Percentiles rank a stretch among this genome's conserved stretches.
phyloP scores from a whole-genome alignment of 2,329 filamentous ascomycete genomes.

The Cercospora citrullina region DNA sequence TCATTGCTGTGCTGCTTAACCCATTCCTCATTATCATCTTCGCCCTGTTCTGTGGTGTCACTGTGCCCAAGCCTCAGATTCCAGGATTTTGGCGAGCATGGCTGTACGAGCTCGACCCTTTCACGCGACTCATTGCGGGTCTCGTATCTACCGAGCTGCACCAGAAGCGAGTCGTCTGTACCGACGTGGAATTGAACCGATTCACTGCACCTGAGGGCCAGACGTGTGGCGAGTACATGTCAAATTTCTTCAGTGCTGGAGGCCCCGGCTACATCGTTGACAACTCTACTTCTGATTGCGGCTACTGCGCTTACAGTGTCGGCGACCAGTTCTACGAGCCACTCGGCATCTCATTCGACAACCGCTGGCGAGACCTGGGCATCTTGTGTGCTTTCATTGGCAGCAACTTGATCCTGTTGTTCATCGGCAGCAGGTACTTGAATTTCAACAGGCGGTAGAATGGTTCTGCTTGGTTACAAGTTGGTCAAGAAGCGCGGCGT shows the following conservation, averaged over 20 bases:
- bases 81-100: slow-evolving; percentile 75
- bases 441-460: slow-evolving; percentile 47
- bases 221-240: slow-evolving; percentile 76
- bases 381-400: slow-evolving; percentile 75
- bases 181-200: slow-evolving; percentile 60
- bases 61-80: slow-evolving; percentile 75
- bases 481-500: slow-evolving; percentile 1
- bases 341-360: slow-evolving; percentile 64
- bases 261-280: slow-evolving; percentile 70
- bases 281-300: slow-evolving; percentile 65
- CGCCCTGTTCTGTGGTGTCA: slow-evolving; percentile 83
- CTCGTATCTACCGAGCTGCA: slow-evolving; percentile 79
- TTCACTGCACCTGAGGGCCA: slow-evolving; percentile 67
- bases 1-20: slow-evolving; percentile 77
- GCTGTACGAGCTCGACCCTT: slow-evolving; percentile 81
- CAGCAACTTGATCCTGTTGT: slow-evolving; percentile 70
- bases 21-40: slow-evolving; percentile 83
- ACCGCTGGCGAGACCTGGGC: slow-evolving; percentile 80
- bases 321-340: slow-evolving; percentile 78
- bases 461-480: background rate
- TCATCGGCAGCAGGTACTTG: slow-evolving; percentile 52
- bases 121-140: slow-evolving; percentile 77
- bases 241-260: slow-evolving; percentile 65
- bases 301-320: slow-evolving; percentile 78
- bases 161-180: slow-evolving; percentile 62